Evolutionary conservation across 1,284 basidiomycete genomes (phyloP), one percentile per base, ranked within the genome.

Genomic region (Bjerkandera adusta): DNA sequence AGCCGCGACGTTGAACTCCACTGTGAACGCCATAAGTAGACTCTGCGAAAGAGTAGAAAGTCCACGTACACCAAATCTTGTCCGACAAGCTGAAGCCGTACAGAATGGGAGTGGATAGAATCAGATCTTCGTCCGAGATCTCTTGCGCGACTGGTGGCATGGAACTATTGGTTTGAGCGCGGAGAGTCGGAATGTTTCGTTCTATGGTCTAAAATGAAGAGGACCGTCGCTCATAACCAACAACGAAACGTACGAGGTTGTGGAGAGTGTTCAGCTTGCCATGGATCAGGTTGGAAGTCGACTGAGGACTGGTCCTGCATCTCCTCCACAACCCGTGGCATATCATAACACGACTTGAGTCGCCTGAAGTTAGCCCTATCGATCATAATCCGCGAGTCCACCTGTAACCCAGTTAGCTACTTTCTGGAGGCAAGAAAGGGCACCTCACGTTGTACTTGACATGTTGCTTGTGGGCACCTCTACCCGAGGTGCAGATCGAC

Each of bases 41-140:
- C 1, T 11, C 3, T 15, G 15, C 15, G n/a, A 21, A 11, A 20
- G 10, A 20, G 36, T 10, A 45, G 29, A 20, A 45, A 46, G 33
- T 21, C n/a, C 2, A 68, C 76, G 46, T 58, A 79, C 80, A 60
- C 81, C 81, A 83, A 7, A 74, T 57, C 55, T 83, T 81, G 54
- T 81, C 79, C 2, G 66, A 55, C 29, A 82, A 64, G 57, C 76
- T 79, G 61, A 82, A 84, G 0, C 79, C 81, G 47, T 76, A 79
- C 1, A 82, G 70, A 35, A 77, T 64, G 0, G 79, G 74, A 2
- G 80, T 70, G 1, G 77, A 67, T 12, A 83, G 59, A n/a, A 81
- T 62, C n/a, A 79, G 61, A 25, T 80, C 74, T 22, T 78, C 72
- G 0, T 77, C 73, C 0, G 66, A 63, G 33, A 79, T 53, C 21